Percentiles rank a stretch among this genome's conserved stretches.
Conservation (phyloP, 352 stramenopile species). For the Pythium aphanidermatum region DNA sequence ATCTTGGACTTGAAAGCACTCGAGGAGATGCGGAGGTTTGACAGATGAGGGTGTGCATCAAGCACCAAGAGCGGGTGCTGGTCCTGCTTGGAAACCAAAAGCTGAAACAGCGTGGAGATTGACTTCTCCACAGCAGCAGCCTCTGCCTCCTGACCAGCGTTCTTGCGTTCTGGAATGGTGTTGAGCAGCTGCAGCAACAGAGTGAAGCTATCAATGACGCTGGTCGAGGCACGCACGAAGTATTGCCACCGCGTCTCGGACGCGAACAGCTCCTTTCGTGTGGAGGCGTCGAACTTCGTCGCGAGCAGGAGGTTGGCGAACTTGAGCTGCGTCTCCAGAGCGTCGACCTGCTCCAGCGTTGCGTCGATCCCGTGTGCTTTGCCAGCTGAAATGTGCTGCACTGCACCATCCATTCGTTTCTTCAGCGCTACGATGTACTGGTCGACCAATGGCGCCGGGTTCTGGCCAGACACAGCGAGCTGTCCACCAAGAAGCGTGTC, state of each 20-base stretch:
- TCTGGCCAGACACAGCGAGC: constrained; percentile 13
- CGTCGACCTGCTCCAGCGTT: constrained; percentile 21
- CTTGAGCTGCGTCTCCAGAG: constrained; percentile 19
- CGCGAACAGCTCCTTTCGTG: constrained; percentile 9
- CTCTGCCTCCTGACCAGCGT: constrained; percentile 16
- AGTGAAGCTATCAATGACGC: constrained; percentile 23
- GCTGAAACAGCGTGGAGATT: constrained; percentile 15
- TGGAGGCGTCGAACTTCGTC: constrained; percentile 17
- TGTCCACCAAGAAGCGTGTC: constrained; percentile 15
- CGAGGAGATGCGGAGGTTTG: constrained; percentile 23
- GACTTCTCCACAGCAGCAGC: constrained; percentile 22
- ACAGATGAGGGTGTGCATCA: constrained; percentile 23
- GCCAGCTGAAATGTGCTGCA: constrained; percentile 10
- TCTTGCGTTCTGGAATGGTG: constrained; percentile 19
- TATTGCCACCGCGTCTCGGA: constrained; percentile 16
- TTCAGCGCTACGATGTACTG: constrained; percentile 21
- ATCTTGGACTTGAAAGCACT: constrained; percentile 20
- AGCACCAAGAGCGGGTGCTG: constrained; percentile 24
- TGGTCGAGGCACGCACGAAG: constrained; percentile 17
- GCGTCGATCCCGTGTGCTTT: constrained; percentile 9
- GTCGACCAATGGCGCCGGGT: constrained; percentile 10
- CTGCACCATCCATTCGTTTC: constrained; percentile 16
- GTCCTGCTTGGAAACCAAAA: constrained; percentile 15
- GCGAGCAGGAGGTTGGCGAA: constrained; percentile 19
- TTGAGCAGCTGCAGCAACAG: constrained; percentile 23